phyloP scores from a whole-genome alignment of 257 asterid species.

The Solanum ahanhuiri region DNA sequence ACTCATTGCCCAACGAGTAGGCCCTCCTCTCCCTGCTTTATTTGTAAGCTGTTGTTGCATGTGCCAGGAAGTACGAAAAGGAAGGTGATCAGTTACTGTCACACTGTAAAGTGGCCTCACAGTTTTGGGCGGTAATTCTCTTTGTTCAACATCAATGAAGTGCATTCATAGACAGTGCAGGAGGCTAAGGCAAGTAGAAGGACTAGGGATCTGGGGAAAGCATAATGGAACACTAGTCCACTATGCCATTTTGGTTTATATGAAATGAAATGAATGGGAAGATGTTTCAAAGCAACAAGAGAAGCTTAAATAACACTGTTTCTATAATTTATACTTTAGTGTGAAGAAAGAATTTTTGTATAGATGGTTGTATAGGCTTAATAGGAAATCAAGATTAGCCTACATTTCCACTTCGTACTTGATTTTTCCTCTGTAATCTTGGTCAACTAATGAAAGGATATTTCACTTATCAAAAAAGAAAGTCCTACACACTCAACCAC shows the following conservation, averaged over 20 bases:
- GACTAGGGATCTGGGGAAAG: background rate
- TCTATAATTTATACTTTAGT: background rate
- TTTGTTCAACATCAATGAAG: background rate
- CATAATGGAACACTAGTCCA: background rate
- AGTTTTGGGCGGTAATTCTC: background rate
- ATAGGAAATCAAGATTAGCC: background rate
- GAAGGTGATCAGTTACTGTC: background rate
- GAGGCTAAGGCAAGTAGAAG: background rate
- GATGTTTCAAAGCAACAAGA: background rate
- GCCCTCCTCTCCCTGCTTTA: background rate
- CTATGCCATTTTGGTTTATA: background rate
- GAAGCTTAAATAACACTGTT: background rate
- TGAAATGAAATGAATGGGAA: background rate
- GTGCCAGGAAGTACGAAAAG: background rate
- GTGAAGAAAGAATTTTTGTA: background rate
- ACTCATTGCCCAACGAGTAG: background rate
- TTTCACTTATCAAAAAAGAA: background rate
- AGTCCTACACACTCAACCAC: background rate
- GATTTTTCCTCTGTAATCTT: background rate
- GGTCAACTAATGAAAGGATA: background rate
- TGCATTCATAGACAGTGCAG: background rate
- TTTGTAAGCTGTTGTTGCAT: background rate
- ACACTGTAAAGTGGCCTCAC: background rate
- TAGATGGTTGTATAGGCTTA: background rate
- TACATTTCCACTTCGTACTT: background rate